Evolutionary conservation across 352 stramenopile genomes (phyloP).

Genomic region (Phytophthora vignae): DNA sequence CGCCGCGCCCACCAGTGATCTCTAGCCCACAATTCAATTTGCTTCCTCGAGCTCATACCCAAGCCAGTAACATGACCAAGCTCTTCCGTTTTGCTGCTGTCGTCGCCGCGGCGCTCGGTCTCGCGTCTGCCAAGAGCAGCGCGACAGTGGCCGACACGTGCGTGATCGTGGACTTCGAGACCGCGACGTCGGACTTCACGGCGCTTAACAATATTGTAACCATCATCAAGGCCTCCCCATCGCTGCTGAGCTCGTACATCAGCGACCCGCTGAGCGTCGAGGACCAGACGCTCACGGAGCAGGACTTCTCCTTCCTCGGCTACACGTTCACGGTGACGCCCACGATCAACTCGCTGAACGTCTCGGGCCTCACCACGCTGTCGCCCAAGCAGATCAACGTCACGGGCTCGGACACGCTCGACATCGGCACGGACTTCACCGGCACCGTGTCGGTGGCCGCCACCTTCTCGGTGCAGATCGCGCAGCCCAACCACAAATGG

Average conservation of each 20-base stretch:
- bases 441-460: conserved; percentile 41
- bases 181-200: conserved; percentile 51
- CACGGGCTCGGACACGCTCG: conserved; percentile 43
- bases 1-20: conserved; percentile 7
- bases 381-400: conserved; percentile 58
- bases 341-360: conserved; percentile 55
- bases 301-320: conserved; percentile 61
- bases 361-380: conserved; percentile 54
- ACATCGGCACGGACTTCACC: conserved; percentile 57
- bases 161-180: conserved; percentile 51
- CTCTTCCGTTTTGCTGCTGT: conserved; percentile 25
- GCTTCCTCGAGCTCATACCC: conserved; percentile 33
- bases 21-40: conserved; percentile 32
- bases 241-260: conserved; percentile 43
- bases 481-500: conserved; percentile 66
- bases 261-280: conserved; percentile 48
- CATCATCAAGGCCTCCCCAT: conserved; percentile 47
- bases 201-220: conserved; percentile 59
- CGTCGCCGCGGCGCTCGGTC: conserved; percentile 17
- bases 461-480: conserved; percentile 54
- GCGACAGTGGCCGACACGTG: conserved; percentile 44
- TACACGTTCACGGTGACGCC: conserved; percentile 61
- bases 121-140: conserved; percentile 25
- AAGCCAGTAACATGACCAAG: conserved; percentile 31
- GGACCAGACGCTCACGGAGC: conserved; percentile 50